Evolutionary conservation across 192 early-diverging fungal genomes (phyloP).

Genomic region (Linnemannia schmuckeri): DNA sequence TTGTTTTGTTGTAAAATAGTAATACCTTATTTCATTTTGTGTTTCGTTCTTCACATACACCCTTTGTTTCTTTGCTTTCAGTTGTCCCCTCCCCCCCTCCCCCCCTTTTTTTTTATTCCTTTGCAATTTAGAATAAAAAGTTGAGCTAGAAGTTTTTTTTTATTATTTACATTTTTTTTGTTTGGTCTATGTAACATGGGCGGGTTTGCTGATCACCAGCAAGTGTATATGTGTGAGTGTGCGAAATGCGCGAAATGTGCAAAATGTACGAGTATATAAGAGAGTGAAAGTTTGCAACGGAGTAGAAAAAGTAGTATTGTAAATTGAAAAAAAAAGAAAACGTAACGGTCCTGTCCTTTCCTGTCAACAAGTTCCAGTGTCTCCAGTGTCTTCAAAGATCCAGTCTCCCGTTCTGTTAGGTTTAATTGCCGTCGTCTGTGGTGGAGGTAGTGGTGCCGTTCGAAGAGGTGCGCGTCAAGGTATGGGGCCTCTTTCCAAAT

Average conservation of each 20-base stretch:
- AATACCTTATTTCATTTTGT: constrained; percentile 10
- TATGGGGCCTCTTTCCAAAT: constrained; percentile 56
- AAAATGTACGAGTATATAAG: background rate
- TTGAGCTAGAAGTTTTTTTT: background rate
- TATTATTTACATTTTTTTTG: constrained; percentile 31
- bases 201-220: background rate
- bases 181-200: constrained; percentile 21
- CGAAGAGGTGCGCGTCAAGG: constrained; percentile 21
- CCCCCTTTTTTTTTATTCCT: background rate
- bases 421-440: constrained; percentile 34
- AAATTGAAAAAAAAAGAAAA: background rate
- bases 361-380: background rate
- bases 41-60: background rate
- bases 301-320: background rate
- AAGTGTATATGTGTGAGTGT: background rate
- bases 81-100: background rate
- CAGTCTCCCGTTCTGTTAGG: background rate
- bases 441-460: background rate
- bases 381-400: background rate
- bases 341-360: background rate
- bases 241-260: background rate
- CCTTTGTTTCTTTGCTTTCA: no score
- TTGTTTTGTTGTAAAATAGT: constrained; percentile 4
- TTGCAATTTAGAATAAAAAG: background rate
- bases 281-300: background rate